These are phyloP conservation scores for Eimeria brunetti DNA, from an alignment of 169 alveolate species.

Conservation along the genomic window DNA sequence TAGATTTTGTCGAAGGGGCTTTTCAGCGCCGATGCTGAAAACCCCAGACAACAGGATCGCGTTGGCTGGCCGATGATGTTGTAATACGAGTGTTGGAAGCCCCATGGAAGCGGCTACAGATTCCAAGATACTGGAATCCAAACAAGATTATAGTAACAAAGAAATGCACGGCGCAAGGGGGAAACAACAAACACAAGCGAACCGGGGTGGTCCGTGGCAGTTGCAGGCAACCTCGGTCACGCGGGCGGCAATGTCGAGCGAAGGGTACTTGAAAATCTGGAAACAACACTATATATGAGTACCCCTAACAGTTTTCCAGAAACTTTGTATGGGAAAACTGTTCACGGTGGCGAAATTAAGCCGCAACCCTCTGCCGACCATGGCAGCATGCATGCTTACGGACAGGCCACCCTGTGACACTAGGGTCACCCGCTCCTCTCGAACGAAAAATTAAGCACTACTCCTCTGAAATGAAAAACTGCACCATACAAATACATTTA, in stretches of 20 bases:
- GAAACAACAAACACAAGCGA: neutral
- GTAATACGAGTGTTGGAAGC: neutral
- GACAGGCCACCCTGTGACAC: neutral
- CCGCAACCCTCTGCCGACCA: neutral
- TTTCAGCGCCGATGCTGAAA: neutral
- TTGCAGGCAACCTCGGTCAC: neutral
- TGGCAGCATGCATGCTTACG: too few species aligned
- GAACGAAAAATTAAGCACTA: too few species aligned
- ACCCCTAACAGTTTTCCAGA: too few species aligned
- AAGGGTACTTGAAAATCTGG: neutral
- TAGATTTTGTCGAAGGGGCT: neutral
- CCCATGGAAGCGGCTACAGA: neutral
- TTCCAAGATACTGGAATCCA: neutral
- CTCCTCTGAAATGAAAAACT: neutral
- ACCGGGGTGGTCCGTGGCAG: neutral
- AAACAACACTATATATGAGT: neutral
- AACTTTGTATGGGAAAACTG: too few species aligned
- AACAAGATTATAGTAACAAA: neutral
- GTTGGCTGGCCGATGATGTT: neutral
- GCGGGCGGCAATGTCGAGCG: neutral
- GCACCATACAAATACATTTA: neutral
- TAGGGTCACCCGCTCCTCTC: neutral
- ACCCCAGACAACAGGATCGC: neutral
- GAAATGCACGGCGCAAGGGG: neutral
- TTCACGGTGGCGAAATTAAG: neutral